Evolutionary conservation across 2,329 filamentous ascomycete species (phyloP), one percentile per base, ranked within the genome.

Genomic region (Diaporthe humulicola): DNA sequence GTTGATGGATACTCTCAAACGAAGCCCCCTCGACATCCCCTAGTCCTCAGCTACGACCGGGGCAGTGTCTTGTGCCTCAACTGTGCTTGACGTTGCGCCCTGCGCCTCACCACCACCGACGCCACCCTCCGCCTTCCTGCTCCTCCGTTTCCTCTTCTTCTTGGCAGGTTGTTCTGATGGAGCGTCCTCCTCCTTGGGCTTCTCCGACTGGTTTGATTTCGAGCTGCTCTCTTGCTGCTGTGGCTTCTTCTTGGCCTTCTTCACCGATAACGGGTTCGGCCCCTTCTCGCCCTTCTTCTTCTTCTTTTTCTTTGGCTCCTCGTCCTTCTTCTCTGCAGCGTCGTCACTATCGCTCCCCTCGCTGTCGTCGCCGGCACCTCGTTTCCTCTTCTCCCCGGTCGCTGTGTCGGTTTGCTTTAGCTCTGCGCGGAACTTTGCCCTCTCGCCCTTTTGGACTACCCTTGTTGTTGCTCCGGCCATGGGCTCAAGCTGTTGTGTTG

Each of bases 381-480:
- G 84, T 83, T 87, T 92, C 81, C 85, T 87, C 86, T 87, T 91
- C 74, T 82, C 78, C 76, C 81, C 80, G 78, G 81, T n/a, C 17
- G 50, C 54, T 19, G 61, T 19, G 22, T 70, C 73, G 79, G 81
- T 84, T 81, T 81, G 79, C 81, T 83, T 93, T 77, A 95, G 84
- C 61, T 93, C 94, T 25, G 90, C 88, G 77, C 92, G 89, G 80
- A 96, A 94, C 84, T 97, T 97, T 73, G 87, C 88, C 79, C 88
- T 90, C 86, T 97, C 95, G 76, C 94, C 93, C 75, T 87, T 87
- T 70, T 92, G 89, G 76, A 93, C 89, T 61, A 91, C 88, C 74
- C 90, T 87, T 52, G 89, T 89, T 22, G 92, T 94, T 71, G 89
- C 88, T 52, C 87, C 89, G 25, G 93, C 92, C 93, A 97, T 95